Base-by-base conservation (phyloP, 192 early-diverging fungal species). In the Backusella tarrabulga region DNA sequence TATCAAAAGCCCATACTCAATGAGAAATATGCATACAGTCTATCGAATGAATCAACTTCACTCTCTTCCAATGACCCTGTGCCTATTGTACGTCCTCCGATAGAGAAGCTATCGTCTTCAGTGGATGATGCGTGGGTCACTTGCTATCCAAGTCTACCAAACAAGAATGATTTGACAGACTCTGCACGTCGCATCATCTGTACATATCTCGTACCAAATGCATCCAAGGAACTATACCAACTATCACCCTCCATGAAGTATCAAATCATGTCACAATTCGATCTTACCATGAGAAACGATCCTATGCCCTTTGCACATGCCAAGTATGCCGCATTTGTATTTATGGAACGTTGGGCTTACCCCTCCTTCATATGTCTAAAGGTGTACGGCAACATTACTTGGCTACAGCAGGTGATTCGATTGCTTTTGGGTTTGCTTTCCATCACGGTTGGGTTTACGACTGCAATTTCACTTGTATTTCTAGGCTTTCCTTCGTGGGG, bases 111-210 rank as follows among this genome's bases (percentile, higher is more conserved):
- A 6, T 8, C 17, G 6, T 54, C 52, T 6, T 50, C 46, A 50
- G 7, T 19, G 19, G 46, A 21, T 19, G 11, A 60, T 60, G 17
- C 23, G 9, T 26, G n/a, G 54, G 21, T 21, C 4, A 23, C 54
- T 23, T 26, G 8, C 21, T 60, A 60, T 60, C 23, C 54, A 60
- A 60, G 73, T 34, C 35, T 73, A 26, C 76, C 76, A 6, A 77
- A 44, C 29, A 44, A 56, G 36, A 19, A 17, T 23, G 76, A 77
- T 32, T n/a, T 77, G 29, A 50, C 70, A 15, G 73, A 83, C 17
- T 87, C 86, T 15, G 90, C 88, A 17, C 86, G 89, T 63, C 76
- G 80, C 3, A 91, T 91, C 17, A 83, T 85, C 38, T 81, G 74
- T 50, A 83, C 78, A 21, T 91, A 89, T 68, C 70, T 91, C 15